Evolutionary conservation across 2,329 filamentous ascomycete species (phyloP).

Genomic region (Penicillium frequentans): DNA sequence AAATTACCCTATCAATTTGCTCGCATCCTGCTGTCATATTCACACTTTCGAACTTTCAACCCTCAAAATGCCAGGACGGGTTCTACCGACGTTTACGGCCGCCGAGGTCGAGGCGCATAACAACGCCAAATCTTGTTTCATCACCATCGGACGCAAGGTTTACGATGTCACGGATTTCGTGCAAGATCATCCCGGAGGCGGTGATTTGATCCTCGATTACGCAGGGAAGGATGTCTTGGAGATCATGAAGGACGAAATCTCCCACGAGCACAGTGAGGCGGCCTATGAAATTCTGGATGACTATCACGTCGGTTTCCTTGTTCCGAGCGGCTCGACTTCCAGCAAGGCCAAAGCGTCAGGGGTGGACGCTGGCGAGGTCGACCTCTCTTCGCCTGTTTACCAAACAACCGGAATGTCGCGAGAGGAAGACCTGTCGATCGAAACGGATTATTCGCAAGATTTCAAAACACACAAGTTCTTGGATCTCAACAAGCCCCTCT

Average conservation of each 20-base stretch:
- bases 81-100: slow-evolving; percentile 77
- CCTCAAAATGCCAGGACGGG: slow-evolving; percentile 71
- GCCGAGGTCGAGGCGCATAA: slow-evolving; percentile 82
- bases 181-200: slow-evolving; percentile 85
- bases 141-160: slow-evolving; percentile 84
- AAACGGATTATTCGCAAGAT: slow-evolving; percentile 74
- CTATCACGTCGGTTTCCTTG: slow-evolving; percentile 77
- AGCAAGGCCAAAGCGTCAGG: slow-evolving; percentile 29
- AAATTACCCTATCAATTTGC: background rate
- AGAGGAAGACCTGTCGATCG: slow-evolving; percentile 80
- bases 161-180: slow-evolving; percentile 94
- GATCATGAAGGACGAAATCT: slow-evolving; percentile 79
- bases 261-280: slow-evolving; percentile 82
- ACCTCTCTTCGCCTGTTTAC: slow-evolving; percentile 37
- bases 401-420: slow-evolving; percentile 79
- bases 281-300: slow-evolving; percentile 97
- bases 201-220: slow-evolving; percentile 84
- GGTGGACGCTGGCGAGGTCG: slow-evolving; percentile 30
- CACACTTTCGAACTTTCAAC: background rate
- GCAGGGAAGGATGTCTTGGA: slow-evolving; percentile 81
- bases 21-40: background rate
- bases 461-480: slow-evolving; percentile 93
- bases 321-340: slow-evolving; percentile 57
- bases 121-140: slow-evolving; percentile 81
- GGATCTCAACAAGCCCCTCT: slow-evolving; percentile 78